A percentile compares a stretch with the other conserved stretches of the same genome.
Conservation (phyloP, 345 rosid genomes). For the Hibiscus tridactylites region DNA sequence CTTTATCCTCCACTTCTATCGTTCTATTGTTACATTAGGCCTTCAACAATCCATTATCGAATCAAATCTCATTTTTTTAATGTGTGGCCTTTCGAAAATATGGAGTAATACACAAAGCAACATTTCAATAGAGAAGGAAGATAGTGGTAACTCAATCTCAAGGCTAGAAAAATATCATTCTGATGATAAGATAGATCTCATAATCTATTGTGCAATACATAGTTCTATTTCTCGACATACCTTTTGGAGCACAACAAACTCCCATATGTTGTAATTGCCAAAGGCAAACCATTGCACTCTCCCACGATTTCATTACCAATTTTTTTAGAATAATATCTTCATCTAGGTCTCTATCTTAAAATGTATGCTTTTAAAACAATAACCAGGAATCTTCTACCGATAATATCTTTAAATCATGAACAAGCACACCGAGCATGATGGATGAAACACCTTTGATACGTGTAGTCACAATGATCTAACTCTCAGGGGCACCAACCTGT, state of each 20-base stretch:
- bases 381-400: constrained; percentile 23
- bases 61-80: too few relatives aligned
- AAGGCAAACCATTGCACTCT: neutral
- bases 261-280: neutral
- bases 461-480: constrained; percentile 36
- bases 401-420: neutral
- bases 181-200: neutral
- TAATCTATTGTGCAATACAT: neutral
- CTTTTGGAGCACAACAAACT: neutral
- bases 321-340: neutral
- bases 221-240: neutral
- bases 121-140: constrained; percentile 3
- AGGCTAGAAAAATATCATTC: neutral
- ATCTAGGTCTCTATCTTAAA: neutral
- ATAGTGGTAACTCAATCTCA: constrained; percentile 21
- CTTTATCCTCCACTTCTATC: neutral
- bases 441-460: constrained; percentile 21
- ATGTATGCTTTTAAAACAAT: constrained; percentile 23
- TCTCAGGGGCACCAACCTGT: constrained; percentile 12
- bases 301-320: neutral
- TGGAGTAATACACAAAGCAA: too few relatives aligned
- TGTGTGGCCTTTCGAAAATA: too few relatives aligned
- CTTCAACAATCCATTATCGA: neutral
- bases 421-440: constrained; percentile 14
- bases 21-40: neutral